Percentiles rank a stretch among this genome's conserved stretches.
phyloP scores from a whole-genome alignment of 805 yeast species.

The Sugiyamaella floridensis region DNA sequence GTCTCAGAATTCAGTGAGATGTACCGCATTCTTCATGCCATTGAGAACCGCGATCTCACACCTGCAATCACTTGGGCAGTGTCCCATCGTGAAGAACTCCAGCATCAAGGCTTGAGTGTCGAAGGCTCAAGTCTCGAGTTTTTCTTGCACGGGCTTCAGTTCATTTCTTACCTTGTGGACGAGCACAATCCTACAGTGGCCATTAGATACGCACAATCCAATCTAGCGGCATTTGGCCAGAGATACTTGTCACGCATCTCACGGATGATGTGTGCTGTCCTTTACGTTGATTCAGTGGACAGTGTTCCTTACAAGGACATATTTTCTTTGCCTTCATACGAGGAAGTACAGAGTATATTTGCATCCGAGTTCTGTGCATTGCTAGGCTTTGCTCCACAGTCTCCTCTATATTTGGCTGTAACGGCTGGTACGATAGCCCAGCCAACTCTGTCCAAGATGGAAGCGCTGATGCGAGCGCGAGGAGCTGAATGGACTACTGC shows the following conservation, averaged over 20 bases:
- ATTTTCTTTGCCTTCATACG: conserved; percentile 27
- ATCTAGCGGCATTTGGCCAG: conserved; percentile 36
- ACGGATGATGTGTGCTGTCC: conserved; percentile 37
- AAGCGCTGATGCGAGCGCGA: conserved; percentile 34
- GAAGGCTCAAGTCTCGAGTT: conserved; percentile 44
- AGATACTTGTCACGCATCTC: conserved; percentile 39
- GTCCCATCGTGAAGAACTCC: conserved; percentile 24
- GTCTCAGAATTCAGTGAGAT: conserved; percentile 36
- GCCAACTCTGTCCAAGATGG: conserved; percentile 47
- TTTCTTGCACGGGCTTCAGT: conserved; percentile 39
- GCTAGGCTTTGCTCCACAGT: conserved; percentile 44
- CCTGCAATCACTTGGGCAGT: conserved; percentile 48
- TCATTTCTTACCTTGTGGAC: conserved; percentile 26
- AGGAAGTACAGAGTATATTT: conserved; percentile 32
- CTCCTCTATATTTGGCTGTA: conserved; percentile 45
- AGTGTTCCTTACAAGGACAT: conserved; percentile 22
- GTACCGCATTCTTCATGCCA: conserved; percentile 37
- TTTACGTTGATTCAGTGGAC: conserved; percentile 19
- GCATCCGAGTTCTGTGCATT: conserved; percentile 44
- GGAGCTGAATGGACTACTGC: conserved; percentile 49
- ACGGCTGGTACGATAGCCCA: conserved; percentile 49
- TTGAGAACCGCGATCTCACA: conserved; percentile 33
- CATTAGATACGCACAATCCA: conserved; percentile 37
- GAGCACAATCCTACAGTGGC: conserved; percentile 23
- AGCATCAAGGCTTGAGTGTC: conserved; percentile 35